These are phyloP conservation scores for Lecanicillium sp. DNA, from an alignment of 2,329 filamentous ascomycete genomes.

Conservation along the genomic window DNA sequence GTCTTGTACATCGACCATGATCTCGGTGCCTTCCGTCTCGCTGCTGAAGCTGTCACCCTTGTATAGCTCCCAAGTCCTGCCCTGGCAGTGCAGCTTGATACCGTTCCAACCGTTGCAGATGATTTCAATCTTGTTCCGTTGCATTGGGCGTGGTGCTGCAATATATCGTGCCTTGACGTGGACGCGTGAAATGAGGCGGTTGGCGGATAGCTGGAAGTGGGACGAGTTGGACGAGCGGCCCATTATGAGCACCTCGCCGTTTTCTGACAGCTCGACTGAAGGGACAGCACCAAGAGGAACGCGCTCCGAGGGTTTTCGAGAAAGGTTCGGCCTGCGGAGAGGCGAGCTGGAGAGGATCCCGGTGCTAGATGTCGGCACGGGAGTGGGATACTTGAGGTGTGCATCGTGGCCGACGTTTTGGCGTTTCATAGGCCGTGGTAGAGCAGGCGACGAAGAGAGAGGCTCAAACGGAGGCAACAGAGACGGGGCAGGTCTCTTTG, in stretches of 20 bases:
- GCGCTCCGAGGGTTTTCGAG: conserved; percentile 64
- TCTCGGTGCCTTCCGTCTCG: conserved; percentile 77
- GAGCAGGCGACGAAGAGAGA: conserved; percentile 65
- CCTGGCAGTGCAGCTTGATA: conserved; percentile 83
- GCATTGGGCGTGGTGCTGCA: conserved; percentile 55
- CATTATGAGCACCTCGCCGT: conserved; percentile 77
- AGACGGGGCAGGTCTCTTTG: conserved; percentile 56
- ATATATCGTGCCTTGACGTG: conserved; percentile 86
- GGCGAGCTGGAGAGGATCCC: conserved; percentile 85
- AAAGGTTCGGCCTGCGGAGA: conserved; percentile 42
- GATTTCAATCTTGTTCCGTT: conserved; percentile 75
- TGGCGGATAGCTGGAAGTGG: conserved; percentile 88
- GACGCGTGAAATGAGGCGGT: conserved; percentile 85
- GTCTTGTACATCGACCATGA: conserved; percentile 94
- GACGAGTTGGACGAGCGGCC: conserved; percentile 91
- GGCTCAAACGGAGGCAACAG: conserved; percentile 74
- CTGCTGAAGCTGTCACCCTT: conserved; percentile 89
- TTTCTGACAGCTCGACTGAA: conserved; percentile 70
- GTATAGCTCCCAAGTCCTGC: conserved; percentile 72
- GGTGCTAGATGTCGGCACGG: conserved; percentile 87
- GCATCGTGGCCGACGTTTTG: conserved; percentile 40
- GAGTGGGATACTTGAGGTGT: conserved; percentile 76
- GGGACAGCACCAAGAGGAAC: conserved; percentile 76
- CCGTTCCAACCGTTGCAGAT: conserved; percentile 95
- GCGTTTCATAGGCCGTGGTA: conserved; percentile 62